These are phyloP conservation scores for Pezicula neosporulosa DNA, from an alignment of 2,329 filamentous ascomycete species.

Conservation along the genomic window DNA sequence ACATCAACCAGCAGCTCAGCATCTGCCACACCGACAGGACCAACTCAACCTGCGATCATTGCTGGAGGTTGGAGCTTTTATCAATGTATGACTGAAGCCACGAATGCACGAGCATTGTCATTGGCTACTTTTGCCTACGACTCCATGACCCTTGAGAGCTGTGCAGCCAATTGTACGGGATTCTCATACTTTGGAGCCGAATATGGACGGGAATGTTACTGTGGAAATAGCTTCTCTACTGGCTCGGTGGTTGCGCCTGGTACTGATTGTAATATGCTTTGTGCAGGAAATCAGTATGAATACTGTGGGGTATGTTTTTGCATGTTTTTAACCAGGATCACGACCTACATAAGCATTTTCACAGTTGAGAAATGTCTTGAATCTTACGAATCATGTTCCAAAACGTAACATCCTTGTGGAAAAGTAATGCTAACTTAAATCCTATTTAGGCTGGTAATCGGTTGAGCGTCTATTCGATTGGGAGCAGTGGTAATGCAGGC, in stretches of 20 bases:
- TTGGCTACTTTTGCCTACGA: slow-evolving; percentile 10
- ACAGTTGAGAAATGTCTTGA: no score
- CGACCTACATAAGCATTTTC: background rate
- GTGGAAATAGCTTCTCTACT: slow-evolving; percentile 16
- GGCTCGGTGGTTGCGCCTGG: background rate
- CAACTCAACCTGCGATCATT: slow-evolving; percentile 1
- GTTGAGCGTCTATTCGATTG: background rate
- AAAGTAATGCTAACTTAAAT: background rate
- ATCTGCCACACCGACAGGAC: slow-evolving; percentile 3
- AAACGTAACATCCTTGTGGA: background rate
- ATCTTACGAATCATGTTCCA: no score
- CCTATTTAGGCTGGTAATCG: background rate
- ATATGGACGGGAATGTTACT: slow-evolving; percentile 29
- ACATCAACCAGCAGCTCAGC: slow-evolving; percentile 1
- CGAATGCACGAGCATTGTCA: slow-evolving; percentile 8
- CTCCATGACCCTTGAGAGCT: slow-evolving; percentile 24
- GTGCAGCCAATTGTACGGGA: slow-evolving; percentile 16
- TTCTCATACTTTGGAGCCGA: slow-evolving; percentile 32
- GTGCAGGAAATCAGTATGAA: background rate
- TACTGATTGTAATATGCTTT: slow-evolving; percentile 1
- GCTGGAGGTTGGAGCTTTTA: slow-evolving; percentile 1
- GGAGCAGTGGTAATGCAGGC: background rate
- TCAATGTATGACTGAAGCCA: slow-evolving; percentile 6
- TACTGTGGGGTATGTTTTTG: slow-evolving; percentile 10
- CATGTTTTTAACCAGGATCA: background rate